Evolutionary conservation across 768 basidiomycete species (phyloP), one percentile per base, ranked within the genome.

Genomic region (Agrocybe chaxingu): DNA sequence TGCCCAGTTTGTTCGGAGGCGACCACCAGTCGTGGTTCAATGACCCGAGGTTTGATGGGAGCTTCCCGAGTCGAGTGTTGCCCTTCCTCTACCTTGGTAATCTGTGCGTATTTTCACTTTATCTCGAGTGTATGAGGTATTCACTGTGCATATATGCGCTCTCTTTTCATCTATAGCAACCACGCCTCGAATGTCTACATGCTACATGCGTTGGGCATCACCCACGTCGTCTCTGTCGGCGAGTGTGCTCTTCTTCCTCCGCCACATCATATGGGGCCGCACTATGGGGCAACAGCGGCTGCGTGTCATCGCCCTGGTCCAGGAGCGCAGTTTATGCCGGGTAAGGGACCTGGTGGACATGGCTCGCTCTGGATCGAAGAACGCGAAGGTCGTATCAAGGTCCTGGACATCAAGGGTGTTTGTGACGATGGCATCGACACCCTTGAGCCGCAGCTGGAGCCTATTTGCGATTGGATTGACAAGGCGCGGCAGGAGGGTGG

Each of bases 341-440:
- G 77, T 2, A 79, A 79, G 54, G 72, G 76, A 6, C 69, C 70
- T 8, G 73, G 70, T 35, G 69, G 76, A 42, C 85, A 83, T 45
- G 86, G 91, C 11, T 91, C 87, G 33, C 74, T 95, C 34, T 95
- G 87, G 85, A 82, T 84, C 48, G 92, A 95, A 68, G 90, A 93
- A 69, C 78, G 84, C 18, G 91, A 91, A 62, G 92, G 92, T 3
- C 76, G 91, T 48, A 94, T 95, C 64, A 88, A 90, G 64, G 92
- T 95, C 29, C 76, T 94, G 47, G 92, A 95, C 65, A 90, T 94
- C 65, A 86, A 93, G 68, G 89, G 89, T 36, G 85, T 97, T 24
- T 90, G 92, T 62, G 96, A 98, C 67, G 96, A 98, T 64, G 96
- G 96, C 3, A 96, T 97, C 64, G 94, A 96, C 68, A 92, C 90